A percentile compares a stretch with the other conserved stretches of the same genome.
These are phyloP conservation scores for Aspergillus taichungensis DNA, from an alignment of 495 filamentous ascomycete species.

Conservation along the genomic window DNA sequence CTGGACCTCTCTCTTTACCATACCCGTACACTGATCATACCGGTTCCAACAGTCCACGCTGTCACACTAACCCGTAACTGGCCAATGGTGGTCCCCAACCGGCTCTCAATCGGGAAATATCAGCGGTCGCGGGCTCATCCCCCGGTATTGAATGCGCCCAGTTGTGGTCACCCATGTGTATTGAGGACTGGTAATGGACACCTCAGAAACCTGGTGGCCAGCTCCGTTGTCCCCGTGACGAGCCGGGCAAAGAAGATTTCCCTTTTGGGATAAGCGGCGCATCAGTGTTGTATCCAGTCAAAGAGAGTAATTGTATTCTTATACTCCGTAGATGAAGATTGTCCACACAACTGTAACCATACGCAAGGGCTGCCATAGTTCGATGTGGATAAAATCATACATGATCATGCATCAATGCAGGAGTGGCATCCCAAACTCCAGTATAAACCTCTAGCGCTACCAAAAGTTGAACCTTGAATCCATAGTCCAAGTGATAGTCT, in stretches of 20 bases:
- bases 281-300: neutral
- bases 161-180: neutral
- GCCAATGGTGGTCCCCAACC: neutral
- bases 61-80: neutral
- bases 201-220: neutral
- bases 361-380: neutral
- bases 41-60: no score
- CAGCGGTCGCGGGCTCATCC: constrained; percentile 10
- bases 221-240: constrained; percentile 11
- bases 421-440: neutral
- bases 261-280: no score
- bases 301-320: no score
- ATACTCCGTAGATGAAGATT: no score
- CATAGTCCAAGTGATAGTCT: no score
- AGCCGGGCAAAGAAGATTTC: neutral
- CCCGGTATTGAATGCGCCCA: constrained; percentile 13
- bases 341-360: no score
- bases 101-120: neutral
- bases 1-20: no score
- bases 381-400: no score
- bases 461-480: no score
- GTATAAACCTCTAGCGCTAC: no score
- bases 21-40: no score
- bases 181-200: constrained; percentile 1
- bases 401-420: no score